Conservation (phyloP, 352 stramenopile genomes). For the Globisporangium canariense region DNA sequence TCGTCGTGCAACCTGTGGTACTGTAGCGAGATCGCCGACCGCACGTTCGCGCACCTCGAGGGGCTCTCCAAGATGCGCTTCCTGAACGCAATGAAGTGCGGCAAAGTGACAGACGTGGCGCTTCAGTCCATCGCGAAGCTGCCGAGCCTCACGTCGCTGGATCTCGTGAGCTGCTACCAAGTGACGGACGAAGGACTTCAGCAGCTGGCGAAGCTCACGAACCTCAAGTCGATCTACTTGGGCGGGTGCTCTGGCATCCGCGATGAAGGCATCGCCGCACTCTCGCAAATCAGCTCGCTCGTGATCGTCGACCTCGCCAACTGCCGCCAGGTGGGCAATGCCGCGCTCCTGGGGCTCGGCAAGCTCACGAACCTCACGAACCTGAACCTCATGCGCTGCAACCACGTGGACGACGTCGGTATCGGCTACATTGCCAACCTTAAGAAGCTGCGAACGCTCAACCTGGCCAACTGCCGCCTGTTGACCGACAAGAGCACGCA, state of each 20-base stretch:
- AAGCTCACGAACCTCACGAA: conserved; percentile 56
- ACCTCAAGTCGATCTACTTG: conserved; percentile 63
- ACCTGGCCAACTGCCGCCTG: conserved; percentile 78
- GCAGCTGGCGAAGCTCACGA: conserved; percentile 32
- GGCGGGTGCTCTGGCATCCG: conserved; percentile 54
- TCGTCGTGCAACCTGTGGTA: conserved; percentile 80
- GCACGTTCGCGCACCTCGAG: conserved; percentile 55
- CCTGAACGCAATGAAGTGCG: conserved; percentile 82
- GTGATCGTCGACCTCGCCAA: conserved; percentile 72
- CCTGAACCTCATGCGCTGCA: conserved; percentile 81
- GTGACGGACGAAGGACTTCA: conserved; percentile 53
- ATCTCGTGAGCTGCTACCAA: conserved; percentile 76
- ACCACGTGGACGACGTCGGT: conserved; percentile 58
- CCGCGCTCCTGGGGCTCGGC: conserved; percentile 48
- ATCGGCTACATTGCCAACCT: conserved; percentile 42
- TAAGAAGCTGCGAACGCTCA: conserved; percentile 59
- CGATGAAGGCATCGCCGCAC: conserved; percentile 51
- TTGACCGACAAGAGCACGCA: conserved; percentile 52
- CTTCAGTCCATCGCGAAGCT: conserved; percentile 49
- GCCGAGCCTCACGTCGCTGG: conserved; percentile 56
- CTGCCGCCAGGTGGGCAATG: conserved; percentile 70
- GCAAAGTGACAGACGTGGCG: conserved; percentile 58
- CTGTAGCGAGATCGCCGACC: conserved; percentile 72
- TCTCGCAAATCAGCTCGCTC: conserved; percentile 40
- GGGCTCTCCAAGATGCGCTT: conserved; percentile 55